A percentile compares a stretch with the other conserved stretches of the same genome.
Conservation (phyloP, 2,329 filamentous ascomycete genomes). For the Teratosphaeria epicoccoides region DNA sequence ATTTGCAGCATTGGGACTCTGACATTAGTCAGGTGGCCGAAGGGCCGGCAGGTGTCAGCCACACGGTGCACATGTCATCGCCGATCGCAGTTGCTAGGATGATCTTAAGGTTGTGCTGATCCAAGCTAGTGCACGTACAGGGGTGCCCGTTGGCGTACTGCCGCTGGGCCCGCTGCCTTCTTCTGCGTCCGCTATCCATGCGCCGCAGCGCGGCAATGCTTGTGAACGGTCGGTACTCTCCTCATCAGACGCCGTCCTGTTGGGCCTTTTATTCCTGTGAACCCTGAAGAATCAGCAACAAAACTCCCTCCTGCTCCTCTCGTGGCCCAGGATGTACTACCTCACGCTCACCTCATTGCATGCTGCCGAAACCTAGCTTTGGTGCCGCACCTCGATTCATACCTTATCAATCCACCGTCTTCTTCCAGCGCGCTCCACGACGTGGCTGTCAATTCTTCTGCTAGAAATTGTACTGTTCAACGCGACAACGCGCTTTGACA, state of each 20-base stretch:
- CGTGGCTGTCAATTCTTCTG: background rate
- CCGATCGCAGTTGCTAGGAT: background rate
- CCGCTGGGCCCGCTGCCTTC: background rate
- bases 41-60: background rate
- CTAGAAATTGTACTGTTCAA: background rate
- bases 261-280: background rate
- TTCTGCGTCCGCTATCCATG: background rate
- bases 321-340: background rate
- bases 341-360: background rate
- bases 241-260: background rate
- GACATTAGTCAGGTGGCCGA: background rate
- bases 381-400: background rate
- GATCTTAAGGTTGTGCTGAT: constrained; percentile 2
- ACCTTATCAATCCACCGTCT: background rate
- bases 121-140: background rate
- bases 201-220: background rate
- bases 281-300: background rate
- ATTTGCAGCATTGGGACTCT: too few relatives aligned
- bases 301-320: background rate
- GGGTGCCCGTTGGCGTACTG: background rate
- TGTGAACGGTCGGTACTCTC: background rate
- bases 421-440: background rate
- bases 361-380: background rate
- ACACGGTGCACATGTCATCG: constrained; percentile 1
- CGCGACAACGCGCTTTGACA: background rate